Evolutionary conservation across 139 green algal genomes (phyloP), one percentile per base, ranked within the genome.

Genomic region (Zygnema cylindricum): DNA sequence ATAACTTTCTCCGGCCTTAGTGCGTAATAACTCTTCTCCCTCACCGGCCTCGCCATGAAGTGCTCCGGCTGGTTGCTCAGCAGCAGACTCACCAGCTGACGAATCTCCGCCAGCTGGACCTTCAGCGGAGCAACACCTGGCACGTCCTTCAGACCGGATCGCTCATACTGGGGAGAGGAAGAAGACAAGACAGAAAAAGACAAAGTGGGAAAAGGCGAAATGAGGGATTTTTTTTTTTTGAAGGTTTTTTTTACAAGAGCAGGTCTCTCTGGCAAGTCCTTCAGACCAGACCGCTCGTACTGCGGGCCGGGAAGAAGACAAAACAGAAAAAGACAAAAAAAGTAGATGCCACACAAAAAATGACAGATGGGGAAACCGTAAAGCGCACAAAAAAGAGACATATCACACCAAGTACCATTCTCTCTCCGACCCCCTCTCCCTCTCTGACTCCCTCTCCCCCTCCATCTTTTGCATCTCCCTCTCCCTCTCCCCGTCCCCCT

Each of bases 51-150:
- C 0, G 42, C 39, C 1, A 85, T 7, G 43, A 84, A 91, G 36
- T 84, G 82, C 86, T 91, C 86, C 0, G 86, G 86, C 21, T 87
- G 55, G 33, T 86, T 91, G 33, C 79, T 84, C 16, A 91, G 81
- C 16, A 91, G 85, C 23, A 91, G 81, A 30, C 89, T 79, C 33
- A 89, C 81, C 0, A 91, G 57, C 86, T 91, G 86, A 0, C 86
- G 79, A 30, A 77, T 41, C 69, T 91, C 86, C 49, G 81, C 86
- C 22, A 91, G 69, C 36, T 55, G 43, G 43, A 40, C 25, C 77
- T 90, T 90, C 7, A 86, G 81, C 2, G 77, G 77, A 22, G n/a
- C 2, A 33, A 3, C 33, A 21, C 77, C 77, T 2, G n/a, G 38
- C 77, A 84, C n/a, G 33, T 88, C 63, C 35, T 85, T 55, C 43